Evolutionary conservation across 345 rosid genomes (phyloP).

Genomic region (Euphorbia tirucalli): DNA sequence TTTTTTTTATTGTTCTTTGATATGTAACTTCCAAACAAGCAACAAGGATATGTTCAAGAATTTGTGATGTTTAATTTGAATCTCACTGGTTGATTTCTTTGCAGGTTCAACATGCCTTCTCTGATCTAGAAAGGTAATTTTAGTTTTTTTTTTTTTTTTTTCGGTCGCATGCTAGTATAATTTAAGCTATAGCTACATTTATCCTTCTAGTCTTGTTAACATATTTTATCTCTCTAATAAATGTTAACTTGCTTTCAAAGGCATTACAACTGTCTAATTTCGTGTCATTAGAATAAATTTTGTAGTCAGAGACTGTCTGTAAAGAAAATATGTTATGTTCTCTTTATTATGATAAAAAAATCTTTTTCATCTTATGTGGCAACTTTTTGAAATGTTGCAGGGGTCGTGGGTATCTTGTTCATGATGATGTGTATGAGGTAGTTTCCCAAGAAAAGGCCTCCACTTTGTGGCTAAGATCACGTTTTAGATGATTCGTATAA

Average conservation of each 20-base stretch:
- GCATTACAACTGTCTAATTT: not conserved
- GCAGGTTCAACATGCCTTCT: conserved; percentile 64
- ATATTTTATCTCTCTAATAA: not conserved
- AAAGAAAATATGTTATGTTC: not conserved
- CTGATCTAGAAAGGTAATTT: conserved; percentile 59
- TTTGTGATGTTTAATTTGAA: not conserved
- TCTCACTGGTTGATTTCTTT: conserved; percentile 1
- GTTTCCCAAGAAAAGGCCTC: not conserved
- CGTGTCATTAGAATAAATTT: not conserved
- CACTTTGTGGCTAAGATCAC: not conserved
- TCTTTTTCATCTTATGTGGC: not conserved
- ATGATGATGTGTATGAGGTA: conserved; percentile 60
- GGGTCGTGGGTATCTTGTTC: conserved; percentile 53
- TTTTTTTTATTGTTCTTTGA: not conserved
- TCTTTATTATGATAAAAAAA: not conserved
- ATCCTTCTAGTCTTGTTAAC: not conserved
- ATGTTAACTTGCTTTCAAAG: not conserved
- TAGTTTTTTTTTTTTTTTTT: not conserved
- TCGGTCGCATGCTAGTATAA: not conserved
- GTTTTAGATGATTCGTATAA: conserved; percentile 3
- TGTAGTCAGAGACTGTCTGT: not conserved
- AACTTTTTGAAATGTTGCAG: conserved; percentile 31
- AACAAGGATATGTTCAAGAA: conserved; percentile 4
- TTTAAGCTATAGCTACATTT: not conserved
- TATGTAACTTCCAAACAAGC: not conserved